These are phyloP conservation scores for Dinochytrium kinnereticum DNA, from an alignment of 371 early-diverging fungal species.

Conservation along the genomic window DNA sequence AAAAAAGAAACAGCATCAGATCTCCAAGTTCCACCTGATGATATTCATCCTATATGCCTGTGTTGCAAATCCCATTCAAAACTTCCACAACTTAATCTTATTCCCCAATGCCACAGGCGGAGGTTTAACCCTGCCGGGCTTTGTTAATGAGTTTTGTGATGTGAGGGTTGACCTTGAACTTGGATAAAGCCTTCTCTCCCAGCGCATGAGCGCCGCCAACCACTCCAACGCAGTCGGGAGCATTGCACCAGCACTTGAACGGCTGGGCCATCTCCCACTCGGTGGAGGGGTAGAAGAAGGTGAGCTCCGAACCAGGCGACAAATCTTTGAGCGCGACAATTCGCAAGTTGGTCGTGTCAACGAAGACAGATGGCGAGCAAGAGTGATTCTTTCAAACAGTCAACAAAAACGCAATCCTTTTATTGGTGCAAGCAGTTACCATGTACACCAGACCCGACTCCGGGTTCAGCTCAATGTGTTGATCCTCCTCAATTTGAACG, in stretches of 20 bases:
- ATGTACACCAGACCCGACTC: constrained; percentile 63
- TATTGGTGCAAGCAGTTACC: constrained; percentile 17
- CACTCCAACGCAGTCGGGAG: not conserved
- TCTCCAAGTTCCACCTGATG: too few relatives aligned
- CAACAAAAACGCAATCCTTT: constrained; percentile 35
- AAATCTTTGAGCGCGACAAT: constrained; percentile 58
- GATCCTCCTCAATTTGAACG: constrained; percentile 63
- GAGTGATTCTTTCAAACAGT: constrained; percentile 63
- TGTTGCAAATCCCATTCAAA: too few relatives aligned
- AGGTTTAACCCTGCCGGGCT: not conserved
- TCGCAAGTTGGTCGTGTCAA: constrained; percentile 61
- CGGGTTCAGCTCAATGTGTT: constrained; percentile 71
- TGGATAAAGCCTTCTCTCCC: not conserved
- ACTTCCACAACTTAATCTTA: too few relatives aligned
- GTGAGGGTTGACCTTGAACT: not conserved
- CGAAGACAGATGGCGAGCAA: constrained; percentile 62
- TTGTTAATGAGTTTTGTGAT: not conserved
- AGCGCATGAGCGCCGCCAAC: not conserved
- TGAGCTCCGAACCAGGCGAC: constrained; percentile 66
- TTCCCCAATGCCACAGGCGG: too few relatives aligned
- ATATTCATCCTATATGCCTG: too few relatives aligned
- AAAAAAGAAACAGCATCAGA: too few relatives aligned
- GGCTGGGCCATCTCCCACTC: constrained; percentile 90
- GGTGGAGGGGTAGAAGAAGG: constrained; percentile 76
- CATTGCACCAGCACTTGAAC: constrained; percentile 83